Evolutionary conservation across 2,329 filamentous ascomycete genomes (phyloP), one percentile per base, ranked within the genome.

Genomic region (Scedosporium minutisporum): DNA sequence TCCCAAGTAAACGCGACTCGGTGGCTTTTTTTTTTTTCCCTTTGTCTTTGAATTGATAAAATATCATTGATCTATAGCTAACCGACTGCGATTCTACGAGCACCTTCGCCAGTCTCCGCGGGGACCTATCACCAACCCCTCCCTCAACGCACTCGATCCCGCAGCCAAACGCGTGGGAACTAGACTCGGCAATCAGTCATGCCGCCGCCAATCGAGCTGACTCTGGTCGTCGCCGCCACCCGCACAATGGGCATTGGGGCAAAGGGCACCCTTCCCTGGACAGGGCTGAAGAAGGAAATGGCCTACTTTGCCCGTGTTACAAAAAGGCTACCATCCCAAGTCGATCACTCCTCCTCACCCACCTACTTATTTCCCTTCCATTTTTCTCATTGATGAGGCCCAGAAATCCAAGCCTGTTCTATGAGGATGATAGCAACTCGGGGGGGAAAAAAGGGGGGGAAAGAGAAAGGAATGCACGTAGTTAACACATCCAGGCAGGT

Each of bases 201-300:
- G 46, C 18, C 57, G 74, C 69, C 73, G 64, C 69, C 75, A 58
- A 72, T 78, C 61, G 87, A 91, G 67, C 79, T 97, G 62, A 97
- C 91, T n/a, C 84, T 97, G 69, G 89, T 97, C 74, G 91, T 97
- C 69, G 93, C 91, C n/a, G 88, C 93, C 18, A 96, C 93, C n/a
- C 87, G 88, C 61, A 85, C 80, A 69, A 90, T 97, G 80, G 95
- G 95, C 72, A 97, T 99, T 69, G 95, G 95, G 64, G 81, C 84
- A 57, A 80, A 82, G 64, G 91, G 91, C 64, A 82, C 80, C 3
- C 85, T 99, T 62, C 95, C 95, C 3, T 99, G 95, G 95, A 90
- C 88, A 0, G 88, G 89, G 53, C 82, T 97, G 41, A 90, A 87
- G 74, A 87, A 89, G 66, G 95, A 99, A 76, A 96, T 99, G 91